Percentiles rank a stretch among this genome's conserved stretches.
Evolutionary conservation across 306 rosid species (phyloP).

Genomic region (Cucurbita pepo): DNA sequence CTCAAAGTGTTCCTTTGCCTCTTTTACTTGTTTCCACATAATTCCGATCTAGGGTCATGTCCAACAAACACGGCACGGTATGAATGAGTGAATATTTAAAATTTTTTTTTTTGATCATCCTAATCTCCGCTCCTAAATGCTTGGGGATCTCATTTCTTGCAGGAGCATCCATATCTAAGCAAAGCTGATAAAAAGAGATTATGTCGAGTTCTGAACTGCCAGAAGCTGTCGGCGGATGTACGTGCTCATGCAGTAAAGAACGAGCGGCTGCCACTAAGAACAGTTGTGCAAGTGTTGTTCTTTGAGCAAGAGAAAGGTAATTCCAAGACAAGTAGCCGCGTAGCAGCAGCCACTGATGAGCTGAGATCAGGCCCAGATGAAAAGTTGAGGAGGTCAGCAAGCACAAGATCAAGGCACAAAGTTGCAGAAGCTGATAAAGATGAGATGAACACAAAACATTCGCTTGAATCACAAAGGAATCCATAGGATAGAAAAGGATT

Average conservation of each 20-base stretch:
- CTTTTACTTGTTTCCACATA: no score
- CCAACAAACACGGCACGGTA: no score
- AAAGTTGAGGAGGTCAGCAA: not conserved
- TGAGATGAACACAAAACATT: not conserved
- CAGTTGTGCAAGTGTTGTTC: constrained; percentile 7
- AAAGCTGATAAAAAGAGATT: constrained; percentile 2
- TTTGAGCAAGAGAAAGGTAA: constrained; percentile 6
- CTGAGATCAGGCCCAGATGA: not conserved
- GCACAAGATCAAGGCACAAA: not conserved
- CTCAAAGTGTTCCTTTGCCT: no score
- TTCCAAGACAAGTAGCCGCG: not conserved
- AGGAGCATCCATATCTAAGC: constrained; percentile 12
- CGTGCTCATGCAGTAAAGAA: constrained; percentile 9
- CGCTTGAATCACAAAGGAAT: not conserved
- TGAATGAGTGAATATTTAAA: no score
- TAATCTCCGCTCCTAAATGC: no score
- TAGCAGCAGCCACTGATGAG: not conserved
- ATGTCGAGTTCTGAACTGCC: constrained; percentile 12
- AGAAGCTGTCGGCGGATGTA: not conserved
- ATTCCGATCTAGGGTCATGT: no score
- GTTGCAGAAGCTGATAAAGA: not conserved
- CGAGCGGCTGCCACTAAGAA: constrained; percentile 11
- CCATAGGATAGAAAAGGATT: no score
- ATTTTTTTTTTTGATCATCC: no score
- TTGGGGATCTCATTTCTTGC: not conserved